A percentile compares a stretch with the other conserved stretches of the same genome.
Conservation (phyloP, 345 rosid genomes). For the Hibiscus syriacus region DNA sequence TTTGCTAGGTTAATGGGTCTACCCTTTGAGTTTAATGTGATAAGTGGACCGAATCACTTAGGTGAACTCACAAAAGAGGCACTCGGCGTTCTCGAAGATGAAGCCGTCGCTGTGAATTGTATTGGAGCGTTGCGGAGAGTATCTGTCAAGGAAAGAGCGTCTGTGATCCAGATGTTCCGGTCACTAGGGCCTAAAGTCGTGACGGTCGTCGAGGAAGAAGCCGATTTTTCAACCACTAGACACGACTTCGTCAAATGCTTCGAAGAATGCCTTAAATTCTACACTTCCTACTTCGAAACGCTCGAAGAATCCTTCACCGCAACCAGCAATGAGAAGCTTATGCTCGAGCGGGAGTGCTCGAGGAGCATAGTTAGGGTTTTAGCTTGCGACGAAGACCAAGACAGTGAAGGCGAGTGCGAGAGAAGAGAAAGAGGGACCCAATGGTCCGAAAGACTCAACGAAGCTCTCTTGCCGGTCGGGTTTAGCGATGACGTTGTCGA, state of each 20-base stretch:
- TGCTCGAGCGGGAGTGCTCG: slow-evolving; percentile 64
- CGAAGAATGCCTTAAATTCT: slow-evolving; percentile 63
- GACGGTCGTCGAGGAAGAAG: slow-evolving; percentile 73
- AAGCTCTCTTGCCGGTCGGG: slow-evolving; percentile 25
- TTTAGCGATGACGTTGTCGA: slow-evolving; percentile 66
- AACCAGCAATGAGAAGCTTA: slow-evolving; percentile 60
- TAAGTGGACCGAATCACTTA: slow-evolving; percentile 34
- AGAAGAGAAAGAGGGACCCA: slow-evolving; percentile 58
- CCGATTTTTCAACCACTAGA: slow-evolving; percentile 46
- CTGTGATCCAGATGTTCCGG: slow-evolving; percentile 31
- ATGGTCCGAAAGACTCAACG: slow-evolving; percentile 43
- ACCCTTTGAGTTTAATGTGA: slow-evolving; percentile 57
- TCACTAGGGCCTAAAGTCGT: slow-evolving; percentile 44
- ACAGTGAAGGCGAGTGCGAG: slow-evolving; percentile 24
- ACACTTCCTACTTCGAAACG: slow-evolving; percentile 62
- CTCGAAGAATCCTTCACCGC: slow-evolving; percentile 55
- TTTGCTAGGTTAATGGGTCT: slow-evolving; percentile 79
- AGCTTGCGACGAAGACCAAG: slow-evolving; percentile 34
- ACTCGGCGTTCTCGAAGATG: slow-evolving; percentile 42
- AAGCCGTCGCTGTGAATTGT: slow-evolving; percentile 58
- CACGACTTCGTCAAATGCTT: slow-evolving; percentile 53
- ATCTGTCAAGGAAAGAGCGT: slow-evolving; percentile 32
- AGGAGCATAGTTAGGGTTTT: slow-evolving; percentile 68
- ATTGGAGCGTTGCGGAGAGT: slow-evolving; percentile 48
- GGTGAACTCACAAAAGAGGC: slow-evolving; percentile 42